Evolutionary conservation across 306 rosid species (phyloP).

Genomic region (Citrullus colocynthis): DNA sequence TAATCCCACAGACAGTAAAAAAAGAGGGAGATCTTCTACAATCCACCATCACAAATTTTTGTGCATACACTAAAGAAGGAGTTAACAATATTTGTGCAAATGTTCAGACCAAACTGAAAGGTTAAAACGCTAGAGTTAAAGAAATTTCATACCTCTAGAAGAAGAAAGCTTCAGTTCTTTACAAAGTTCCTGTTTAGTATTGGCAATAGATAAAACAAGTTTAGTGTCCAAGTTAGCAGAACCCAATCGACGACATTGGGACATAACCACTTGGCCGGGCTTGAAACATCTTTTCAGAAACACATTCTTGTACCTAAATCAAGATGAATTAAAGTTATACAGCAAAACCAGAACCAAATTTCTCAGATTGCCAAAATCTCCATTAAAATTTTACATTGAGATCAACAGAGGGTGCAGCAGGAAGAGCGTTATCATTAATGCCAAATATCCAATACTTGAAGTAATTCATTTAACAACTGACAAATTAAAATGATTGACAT

Average conservation of each 20-base stretch:
- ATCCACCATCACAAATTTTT: background rate
- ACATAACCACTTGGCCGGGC: background rate
- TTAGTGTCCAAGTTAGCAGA: background rate
- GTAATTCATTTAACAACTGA: background rate
- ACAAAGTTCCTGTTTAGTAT: background rate
- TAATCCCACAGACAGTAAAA: background rate
- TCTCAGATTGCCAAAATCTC: background rate
- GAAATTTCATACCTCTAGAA: constrained; percentile 14
- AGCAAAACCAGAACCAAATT: background rate
- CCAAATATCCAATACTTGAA: background rate
- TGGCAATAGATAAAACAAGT: constrained; percentile 4
- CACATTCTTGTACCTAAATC: constrained; percentile 18
- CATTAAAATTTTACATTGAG: background rate
- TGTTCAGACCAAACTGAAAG: background rate
- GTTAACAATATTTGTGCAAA: background rate
- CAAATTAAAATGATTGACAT: background rate
- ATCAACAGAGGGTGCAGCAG: background rate
- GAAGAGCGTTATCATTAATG: background rate
- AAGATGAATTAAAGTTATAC: background rate
- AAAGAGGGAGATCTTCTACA: background rate
- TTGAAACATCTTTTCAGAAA: background rate
- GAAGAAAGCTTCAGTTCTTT: background rate
- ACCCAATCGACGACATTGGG: background rate
- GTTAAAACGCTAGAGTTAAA: background rate
- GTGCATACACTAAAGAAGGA: background rate